A percentile compares a stretch with the other conserved stretches of the same genome.
Conservation (phyloP, 257 asterid genomes). For the Nicotiana undulata region DNA sequence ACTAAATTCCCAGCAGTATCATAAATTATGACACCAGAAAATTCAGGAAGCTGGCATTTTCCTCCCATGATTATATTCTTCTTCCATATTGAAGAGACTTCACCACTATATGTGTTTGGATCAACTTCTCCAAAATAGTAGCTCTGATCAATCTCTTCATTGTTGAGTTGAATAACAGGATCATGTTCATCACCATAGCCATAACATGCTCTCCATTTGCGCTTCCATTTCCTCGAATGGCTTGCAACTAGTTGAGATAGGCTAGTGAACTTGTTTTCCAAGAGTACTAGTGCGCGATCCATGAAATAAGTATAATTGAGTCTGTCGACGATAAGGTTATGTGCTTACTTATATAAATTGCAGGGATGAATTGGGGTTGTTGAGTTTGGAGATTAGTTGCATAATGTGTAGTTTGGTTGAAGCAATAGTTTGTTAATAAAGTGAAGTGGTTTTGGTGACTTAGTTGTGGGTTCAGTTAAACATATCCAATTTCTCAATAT, state of each 20-base stretch:
- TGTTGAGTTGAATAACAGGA: constrained; percentile 62
- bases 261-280: constrained; percentile 18
- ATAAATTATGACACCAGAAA: constrained; percentile 71
- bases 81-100: constrained; percentile 55
- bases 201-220: constrained; percentile 48
- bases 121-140: constrained; percentile 40
- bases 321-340: neutral
- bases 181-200: constrained; percentile 36
- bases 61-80: constrained; percentile 82
- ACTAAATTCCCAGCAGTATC: constrained; percentile 47
- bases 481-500: neutral
- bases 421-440: neutral
- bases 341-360: neutral
- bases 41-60: constrained; percentile 75
- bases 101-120: constrained; percentile 35
- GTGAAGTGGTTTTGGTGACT: neutral
- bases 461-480: neutral
- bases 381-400: constrained; percentile 29
- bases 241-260: constrained; percentile 17
- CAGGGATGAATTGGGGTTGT: constrained; percentile 12
- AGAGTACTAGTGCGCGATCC: constrained; percentile 31
- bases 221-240: constrained; percentile 42
- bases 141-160: constrained; percentile 23
- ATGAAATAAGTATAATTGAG: constrained; percentile 17
- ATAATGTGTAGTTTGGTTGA: neutral